Evolutionary conservation across 1,284 basidiomycete genomes (phyloP).

Genomic region (Coniferiporia sulphurascens): DNA sequence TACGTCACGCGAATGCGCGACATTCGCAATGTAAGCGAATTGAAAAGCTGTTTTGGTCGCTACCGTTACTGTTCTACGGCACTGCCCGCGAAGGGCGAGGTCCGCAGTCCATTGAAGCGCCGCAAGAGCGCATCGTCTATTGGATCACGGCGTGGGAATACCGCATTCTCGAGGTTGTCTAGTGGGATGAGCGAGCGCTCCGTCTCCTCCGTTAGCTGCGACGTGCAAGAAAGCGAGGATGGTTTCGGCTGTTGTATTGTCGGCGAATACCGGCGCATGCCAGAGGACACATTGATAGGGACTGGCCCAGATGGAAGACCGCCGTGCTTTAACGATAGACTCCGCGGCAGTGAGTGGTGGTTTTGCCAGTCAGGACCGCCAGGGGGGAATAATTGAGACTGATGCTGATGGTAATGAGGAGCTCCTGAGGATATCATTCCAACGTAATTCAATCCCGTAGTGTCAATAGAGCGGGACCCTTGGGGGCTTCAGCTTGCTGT

Average conservation of each 20-base stretch:
- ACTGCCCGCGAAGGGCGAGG: neutral
- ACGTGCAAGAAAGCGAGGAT: neutral
- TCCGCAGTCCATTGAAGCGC: constrained; percentile 8
- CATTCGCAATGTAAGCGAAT: neutral
- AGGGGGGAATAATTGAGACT: neutral
- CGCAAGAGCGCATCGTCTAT: constrained; percentile 15
- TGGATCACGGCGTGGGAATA: constrained; percentile 15
- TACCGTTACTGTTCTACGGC: neutral
- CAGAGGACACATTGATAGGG: neutral
- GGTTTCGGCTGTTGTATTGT: neutral
- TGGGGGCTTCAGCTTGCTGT: neutral
- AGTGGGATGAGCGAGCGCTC: constrained; percentile 14
- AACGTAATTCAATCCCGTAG: too few species aligned
- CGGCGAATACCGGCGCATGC: neutral
- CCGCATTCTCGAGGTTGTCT: constrained; percentile 11
- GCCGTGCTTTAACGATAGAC: too few species aligned
- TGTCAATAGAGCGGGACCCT: too few species aligned
- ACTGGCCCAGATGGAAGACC: too few species aligned
- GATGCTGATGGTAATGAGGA: neutral
- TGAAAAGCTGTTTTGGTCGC: neutral
- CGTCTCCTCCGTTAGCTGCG: neutral
- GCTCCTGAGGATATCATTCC: too few species aligned
- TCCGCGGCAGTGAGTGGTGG: neutral
- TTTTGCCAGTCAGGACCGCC: neutral
- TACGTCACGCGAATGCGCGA: neutral